These are phyloP conservation scores for Lentinula novae-zelandiae DNA, from an alignment of 1,284 basidiomycete species.

Conservation along the genomic window DNA sequence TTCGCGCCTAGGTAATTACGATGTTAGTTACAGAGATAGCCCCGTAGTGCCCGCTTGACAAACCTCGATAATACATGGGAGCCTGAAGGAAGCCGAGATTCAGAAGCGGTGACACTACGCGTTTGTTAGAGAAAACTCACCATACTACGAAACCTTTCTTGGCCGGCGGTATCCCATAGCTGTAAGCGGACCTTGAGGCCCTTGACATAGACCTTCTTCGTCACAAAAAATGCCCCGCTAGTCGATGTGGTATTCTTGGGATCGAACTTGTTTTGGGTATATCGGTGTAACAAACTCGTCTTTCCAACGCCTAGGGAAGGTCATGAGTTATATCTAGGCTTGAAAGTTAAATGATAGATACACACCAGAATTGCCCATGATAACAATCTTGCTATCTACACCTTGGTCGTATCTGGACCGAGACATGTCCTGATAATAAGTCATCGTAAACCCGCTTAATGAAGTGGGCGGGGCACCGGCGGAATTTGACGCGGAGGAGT, in stretches of 20 bases:
- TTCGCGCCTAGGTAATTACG: constrained; percentile 60
- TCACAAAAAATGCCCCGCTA: constrained; percentile 92
- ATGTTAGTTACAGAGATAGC: background rate
- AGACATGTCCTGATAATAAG: constrained; percentile 35
- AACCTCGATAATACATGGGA: constrained; percentile 96
- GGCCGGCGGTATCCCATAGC: constrained; percentile 97
- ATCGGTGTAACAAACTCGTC: constrained; percentile 90
- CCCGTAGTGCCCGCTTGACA: constrained; percentile 12
- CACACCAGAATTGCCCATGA: constrained; percentile 91
- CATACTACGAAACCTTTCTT: constrained; percentile 95
- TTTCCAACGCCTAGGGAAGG: constrained; percentile 78
- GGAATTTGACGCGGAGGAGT: constrained; percentile 23
- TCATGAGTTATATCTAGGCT: constrained; percentile 9
- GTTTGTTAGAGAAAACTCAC: constrained; percentile 39
- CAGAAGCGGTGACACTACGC: constrained; percentile 7
- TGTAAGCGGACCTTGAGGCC: constrained; percentile 85
- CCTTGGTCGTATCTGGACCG: constrained; percentile 69
- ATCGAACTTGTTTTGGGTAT: constrained; percentile 89
- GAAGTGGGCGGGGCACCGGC: constrained; percentile 20
- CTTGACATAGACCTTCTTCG: constrained; percentile 89
- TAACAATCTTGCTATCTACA: constrained; percentile 94
- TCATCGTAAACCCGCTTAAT: constrained; percentile 26
- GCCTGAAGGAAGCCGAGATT: constrained; percentile 48
- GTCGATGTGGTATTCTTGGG: constrained; percentile 86
- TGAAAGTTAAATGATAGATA: constrained; percentile 15